Conservation (phyloP, 2,329 filamentous ascomycete genomes). For the Fonsecaea pugnacius region DNA sequence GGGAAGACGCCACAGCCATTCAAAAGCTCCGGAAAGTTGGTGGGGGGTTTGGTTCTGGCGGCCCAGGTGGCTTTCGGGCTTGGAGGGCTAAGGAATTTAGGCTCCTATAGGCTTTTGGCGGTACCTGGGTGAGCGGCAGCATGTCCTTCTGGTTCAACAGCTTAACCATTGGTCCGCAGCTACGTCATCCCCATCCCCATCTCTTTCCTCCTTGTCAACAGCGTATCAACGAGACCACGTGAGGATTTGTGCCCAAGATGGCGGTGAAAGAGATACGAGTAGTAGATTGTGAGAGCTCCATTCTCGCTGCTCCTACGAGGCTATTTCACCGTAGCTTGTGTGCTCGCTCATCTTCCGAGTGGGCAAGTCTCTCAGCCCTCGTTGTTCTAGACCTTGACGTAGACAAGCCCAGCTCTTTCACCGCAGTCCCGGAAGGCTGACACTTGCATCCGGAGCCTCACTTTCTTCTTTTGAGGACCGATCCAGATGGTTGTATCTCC, state of each 20-base stretch:
- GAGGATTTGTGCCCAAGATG: constrained; percentile 3
- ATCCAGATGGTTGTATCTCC: not conserved
- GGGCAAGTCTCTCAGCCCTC: not conserved
- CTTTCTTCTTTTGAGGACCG: not conserved
- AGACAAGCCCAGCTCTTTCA: not conserved
- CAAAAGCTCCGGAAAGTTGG: not conserved
- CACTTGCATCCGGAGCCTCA: constrained; percentile 12
- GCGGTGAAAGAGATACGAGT: constrained; percentile 9
- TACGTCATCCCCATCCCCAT: constrained; percentile 7
- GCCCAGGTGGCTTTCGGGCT: not conserved
- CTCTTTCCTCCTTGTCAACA: not conserved
- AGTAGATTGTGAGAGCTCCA: constrained; percentile 1
- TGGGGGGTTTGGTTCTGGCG: not conserved
- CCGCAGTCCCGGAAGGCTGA: constrained; percentile 10
- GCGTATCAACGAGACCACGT: constrained; percentile 12
- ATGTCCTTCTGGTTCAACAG: constrained; percentile 8
- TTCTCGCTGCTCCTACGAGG: not conserved
- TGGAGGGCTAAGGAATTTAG: not conserved
- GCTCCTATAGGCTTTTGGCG: not conserved
- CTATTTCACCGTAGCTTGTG: not conserved
- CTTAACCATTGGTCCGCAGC: constrained; percentile 2
- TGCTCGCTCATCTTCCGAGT: not conserved
- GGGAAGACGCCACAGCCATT: constrained; percentile 11
- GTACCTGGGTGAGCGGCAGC: not conserved
- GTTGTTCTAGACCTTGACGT: constrained; percentile 6